Conservation (phyloP, 2,329 filamentous ascomycete species). For the Biscogniauxia mediterranea region DNA sequence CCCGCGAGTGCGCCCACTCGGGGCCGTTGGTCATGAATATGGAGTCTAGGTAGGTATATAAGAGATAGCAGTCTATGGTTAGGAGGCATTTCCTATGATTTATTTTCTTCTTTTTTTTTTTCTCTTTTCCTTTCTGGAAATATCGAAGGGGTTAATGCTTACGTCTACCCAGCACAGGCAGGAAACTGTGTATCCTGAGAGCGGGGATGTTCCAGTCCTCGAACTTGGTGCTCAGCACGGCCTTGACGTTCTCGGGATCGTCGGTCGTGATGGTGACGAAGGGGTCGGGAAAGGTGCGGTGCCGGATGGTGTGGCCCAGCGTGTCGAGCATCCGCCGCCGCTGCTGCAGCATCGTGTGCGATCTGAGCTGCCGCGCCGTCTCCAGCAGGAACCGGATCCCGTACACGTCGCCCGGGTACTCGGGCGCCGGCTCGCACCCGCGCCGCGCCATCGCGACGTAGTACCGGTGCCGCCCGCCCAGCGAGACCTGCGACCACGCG, state of each 20-base stretch:
- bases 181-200: slow-evolving; percentile 36
- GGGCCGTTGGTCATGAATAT: slow-evolving; percentile 56
- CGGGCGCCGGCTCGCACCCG: slow-evolving; percentile 22
- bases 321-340: slow-evolving; percentile 10
- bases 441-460: slow-evolving; percentile 13
- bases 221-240: slow-evolving; percentile 47
- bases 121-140: too few relatives aligned
- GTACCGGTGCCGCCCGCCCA: slow-evolving; percentile 19
- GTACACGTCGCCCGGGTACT: slow-evolving; percentile 21
- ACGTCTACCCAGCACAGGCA: slow-evolving; percentile 46
- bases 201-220: slow-evolving; percentile 49
- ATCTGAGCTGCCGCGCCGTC: slow-evolving; percentile 13
- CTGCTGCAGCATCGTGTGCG: slow-evolving; percentile 20
- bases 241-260: slow-evolving; percentile 49
- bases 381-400: slow-evolving; percentile 27
- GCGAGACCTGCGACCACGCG: slow-evolving; percentile 15
- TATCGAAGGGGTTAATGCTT: slow-evolving; percentile 1
- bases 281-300: slow-evolving; percentile 23
- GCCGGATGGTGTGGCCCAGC: slow-evolving; percentile 24
- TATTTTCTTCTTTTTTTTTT: too few relatives aligned
- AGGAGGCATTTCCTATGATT: not conserved
- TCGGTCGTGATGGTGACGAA: slow-evolving; percentile 20
- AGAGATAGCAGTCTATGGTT: not conserved
- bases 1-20: slow-evolving; percentile 51
- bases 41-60: slow-evolving; percentile 36